A percentile compares a stretch with the other conserved stretches of the same genome.
phyloP scores from a whole-genome alignment of 179 eudicot species.

The Sideroxylon spinosum region DNA sequence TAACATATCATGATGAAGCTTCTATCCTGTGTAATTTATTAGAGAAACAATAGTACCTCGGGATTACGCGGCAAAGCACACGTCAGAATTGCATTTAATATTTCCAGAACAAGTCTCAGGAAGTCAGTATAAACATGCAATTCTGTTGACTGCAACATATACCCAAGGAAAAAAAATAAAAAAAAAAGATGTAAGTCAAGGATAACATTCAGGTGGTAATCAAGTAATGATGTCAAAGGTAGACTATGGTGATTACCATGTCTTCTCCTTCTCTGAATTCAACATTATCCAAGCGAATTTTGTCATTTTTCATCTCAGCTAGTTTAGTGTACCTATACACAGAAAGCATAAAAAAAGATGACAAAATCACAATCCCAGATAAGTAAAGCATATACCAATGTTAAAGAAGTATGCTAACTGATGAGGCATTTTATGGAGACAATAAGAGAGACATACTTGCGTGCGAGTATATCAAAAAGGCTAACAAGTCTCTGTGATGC shows the following conservation, averaged over 20 bases:
- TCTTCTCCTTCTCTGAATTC: constrained; percentile 50
- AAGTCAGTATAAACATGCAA: constrained; percentile 91
- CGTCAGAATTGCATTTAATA: constrained; percentile 77
- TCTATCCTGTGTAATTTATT: constrained; percentile 10
- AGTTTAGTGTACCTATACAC: constrained; percentile 71
- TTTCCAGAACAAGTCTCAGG: constrained; percentile 86
- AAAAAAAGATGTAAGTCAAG: neutral
- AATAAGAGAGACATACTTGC: constrained; percentile 56
- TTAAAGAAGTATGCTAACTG: neutral
- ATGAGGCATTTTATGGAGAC: constrained; percentile 5
- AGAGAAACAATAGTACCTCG: constrained; percentile 47
- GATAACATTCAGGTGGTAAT: neutral
- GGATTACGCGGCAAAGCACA: constrained; percentile 93
- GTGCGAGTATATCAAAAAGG: constrained; percentile 86
- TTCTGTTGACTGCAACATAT: constrained; percentile 64
- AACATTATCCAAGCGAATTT: constrained; percentile 42
- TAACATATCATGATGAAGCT: neutral
- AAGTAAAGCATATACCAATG: neutral
- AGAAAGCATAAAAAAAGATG: constrained; percentile 9
- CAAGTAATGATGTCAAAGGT: neutral
- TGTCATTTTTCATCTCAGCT: constrained; percentile 64
- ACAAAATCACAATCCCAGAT: neutral
- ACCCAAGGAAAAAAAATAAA: neutral
- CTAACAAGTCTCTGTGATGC: constrained; percentile 91
- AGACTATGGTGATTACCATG: constrained; percentile 33